phyloP scores from a whole-genome alignment of 441 rosid genomes.

The Erodium trifolium region DNA sequence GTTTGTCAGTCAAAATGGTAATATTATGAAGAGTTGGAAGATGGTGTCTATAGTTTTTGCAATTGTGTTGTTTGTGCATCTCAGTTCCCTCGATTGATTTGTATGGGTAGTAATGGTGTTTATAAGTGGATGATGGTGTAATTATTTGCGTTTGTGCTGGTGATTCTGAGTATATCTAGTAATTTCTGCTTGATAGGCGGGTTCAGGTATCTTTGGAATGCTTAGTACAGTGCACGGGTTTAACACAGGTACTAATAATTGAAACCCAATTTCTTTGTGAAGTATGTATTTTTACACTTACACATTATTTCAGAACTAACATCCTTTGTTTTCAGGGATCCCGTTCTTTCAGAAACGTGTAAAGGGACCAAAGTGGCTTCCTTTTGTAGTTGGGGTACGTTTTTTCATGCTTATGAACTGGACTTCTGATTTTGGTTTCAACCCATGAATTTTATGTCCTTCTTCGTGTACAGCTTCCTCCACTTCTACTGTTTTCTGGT shows the following conservation, averaged over 20 bases:
- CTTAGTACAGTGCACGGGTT: neutral
- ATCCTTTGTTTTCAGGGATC: constrained; percentile 42
- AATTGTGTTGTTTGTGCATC: neutral
- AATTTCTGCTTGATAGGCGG: neutral
- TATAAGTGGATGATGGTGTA: neutral
- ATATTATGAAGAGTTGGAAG: neutral
- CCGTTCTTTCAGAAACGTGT: constrained; percentile 62
- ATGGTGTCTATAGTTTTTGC: neutral
- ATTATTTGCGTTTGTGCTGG: neutral
- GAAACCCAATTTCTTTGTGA: neutral
- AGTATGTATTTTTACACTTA: neutral
- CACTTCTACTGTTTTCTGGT: constrained; percentile 39
- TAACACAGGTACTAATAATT: neutral
- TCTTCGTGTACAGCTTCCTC: constrained; percentile 51
- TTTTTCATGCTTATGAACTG: constrained; percentile 9
- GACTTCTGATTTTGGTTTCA: constrained; percentile 5
- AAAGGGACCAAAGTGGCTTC: constrained; percentile 83
- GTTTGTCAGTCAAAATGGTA: neutral
- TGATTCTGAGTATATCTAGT: neutral
- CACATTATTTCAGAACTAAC: neutral
- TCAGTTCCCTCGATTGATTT: too few relatives aligned
- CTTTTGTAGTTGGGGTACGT: constrained; percentile 65
- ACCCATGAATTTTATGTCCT: constrained; percentile 36
- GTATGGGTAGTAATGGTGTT: neutral
- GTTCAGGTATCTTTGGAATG: neutral